Evolutionary conservation across 2,329 filamentous ascomycete genomes (phyloP), one percentile per base, ranked within the genome.

Genomic region (Dactylellina cionopaga): DNA sequence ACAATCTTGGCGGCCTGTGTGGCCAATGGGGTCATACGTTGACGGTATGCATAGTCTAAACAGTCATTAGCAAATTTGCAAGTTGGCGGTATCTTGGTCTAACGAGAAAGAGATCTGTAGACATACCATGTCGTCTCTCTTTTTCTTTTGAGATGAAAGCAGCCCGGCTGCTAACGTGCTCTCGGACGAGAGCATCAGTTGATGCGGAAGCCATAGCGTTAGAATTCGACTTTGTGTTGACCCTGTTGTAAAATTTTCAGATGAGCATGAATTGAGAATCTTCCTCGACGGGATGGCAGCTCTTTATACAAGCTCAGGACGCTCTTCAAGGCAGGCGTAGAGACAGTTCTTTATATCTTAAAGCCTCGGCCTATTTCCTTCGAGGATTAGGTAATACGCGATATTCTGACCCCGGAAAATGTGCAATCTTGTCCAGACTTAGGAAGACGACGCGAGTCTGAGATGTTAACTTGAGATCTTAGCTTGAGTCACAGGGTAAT

Each of bases 61-160:
- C 17, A 24, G n/a, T n/a, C 1, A 60, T 31, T 19, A 66, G 58
- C n/a, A 27, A 77, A n/a, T n/a, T n/a, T n/a, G n/a, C n/a, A n/a
- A n/a, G n/a, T n/a, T n/a, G n/a, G 59, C 79, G 44, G 62, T 46
- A 59, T 54, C 60, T 77, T 76, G 75, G 25, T 46, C 5, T n/a
- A 17, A n/a, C n/a, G n/a, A n/a, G n/a, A n/a, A n/a, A n/a, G n/a
- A n/a, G n/a, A n/a, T n/a, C n/a, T n/a, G n/a, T n/a, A n/a, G n/a
- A 82, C 84, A 74, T 80, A 90, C 92, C 92, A 79, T 92, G 92
- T 69, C 93, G 88, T 77, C 91, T 86, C 77, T 88, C 90, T 80
- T 91, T 89, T 80, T 98, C 95, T 78, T 96, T 86, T 15, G 84
- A 84, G 65, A 96, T 90, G 56, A 98, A 85, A 24, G 87, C 88